A percentile compares a stretch with the other conserved stretches of the same genome.
These are phyloP conservation scores for Fusarium nematophilum DNA, from an alignment of 2,329 filamentous ascomycete genomes.

Conservation along the genomic window DNA sequence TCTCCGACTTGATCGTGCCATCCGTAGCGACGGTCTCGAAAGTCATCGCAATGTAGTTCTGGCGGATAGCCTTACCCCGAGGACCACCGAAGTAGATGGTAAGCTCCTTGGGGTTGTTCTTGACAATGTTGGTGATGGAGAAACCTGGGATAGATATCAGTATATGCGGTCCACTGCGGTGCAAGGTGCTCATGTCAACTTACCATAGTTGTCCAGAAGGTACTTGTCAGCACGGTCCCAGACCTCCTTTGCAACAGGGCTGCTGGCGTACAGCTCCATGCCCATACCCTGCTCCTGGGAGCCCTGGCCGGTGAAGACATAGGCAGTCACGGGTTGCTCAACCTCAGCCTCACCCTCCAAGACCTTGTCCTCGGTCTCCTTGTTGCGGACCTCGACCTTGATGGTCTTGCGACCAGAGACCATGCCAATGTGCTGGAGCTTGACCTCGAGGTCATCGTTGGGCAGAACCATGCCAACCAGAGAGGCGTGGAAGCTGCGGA, in stretches of 20 bases:
- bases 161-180: not conserved
- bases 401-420: constrained; percentile 98
- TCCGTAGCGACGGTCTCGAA: constrained; percentile 97
- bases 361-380: constrained; percentile 96
- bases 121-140: constrained; percentile 98
- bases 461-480: constrained; percentile 99
- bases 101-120: constrained; percentile 99
- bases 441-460: constrained; percentile 94
- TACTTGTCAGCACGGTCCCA: constrained; percentile 99
- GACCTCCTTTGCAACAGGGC: constrained; percentile 92
- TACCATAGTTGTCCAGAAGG: constrained; percentile 98
- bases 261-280: constrained; percentile 97
- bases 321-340: constrained; percentile 95
- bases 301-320: constrained; percentile 98
- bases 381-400: constrained; percentile 96
- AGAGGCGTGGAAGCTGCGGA: constrained; percentile 95
- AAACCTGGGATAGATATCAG: constrained; percentile 69
- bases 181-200: constrained; percentile 43
- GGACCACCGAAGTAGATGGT: constrained; percentile 98
- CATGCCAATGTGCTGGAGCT: constrained; percentile 97
- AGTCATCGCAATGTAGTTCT: constrained; percentile 99
- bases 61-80: constrained; percentile 94
- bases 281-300: constrained; percentile 99
- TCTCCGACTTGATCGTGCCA: constrained; percentile 95
- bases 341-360: constrained; percentile 95